Evolutionary conservation across 2,329 filamentous ascomycete genomes (phyloP).

Genomic region (Diplodia seriata): DNA sequence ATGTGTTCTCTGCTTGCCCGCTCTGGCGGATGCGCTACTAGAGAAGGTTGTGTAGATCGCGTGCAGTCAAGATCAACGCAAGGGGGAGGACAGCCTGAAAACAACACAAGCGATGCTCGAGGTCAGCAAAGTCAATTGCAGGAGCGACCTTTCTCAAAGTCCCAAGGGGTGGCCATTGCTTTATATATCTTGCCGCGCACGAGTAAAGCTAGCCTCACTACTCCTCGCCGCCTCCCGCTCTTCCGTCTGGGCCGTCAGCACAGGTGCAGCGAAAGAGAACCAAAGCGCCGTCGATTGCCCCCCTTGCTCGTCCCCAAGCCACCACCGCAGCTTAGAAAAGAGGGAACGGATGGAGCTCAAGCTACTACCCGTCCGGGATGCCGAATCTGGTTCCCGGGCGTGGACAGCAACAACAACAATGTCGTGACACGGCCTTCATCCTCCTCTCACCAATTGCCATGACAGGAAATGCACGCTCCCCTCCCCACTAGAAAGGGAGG

Average conservation of each 20-base stretch:
- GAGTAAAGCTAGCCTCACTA: neutral
- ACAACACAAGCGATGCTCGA: neutral
- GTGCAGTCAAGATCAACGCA: neutral
- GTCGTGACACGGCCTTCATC: neutral
- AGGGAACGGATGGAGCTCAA: neutral
- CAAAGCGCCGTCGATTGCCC: neutral
- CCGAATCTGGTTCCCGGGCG: constrained; percentile 12
- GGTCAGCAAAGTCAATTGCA: constrained; percentile 1
- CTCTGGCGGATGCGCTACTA: neutral
- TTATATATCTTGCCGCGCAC: neutral
- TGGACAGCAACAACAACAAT: neutral
- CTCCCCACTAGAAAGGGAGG: neutral
- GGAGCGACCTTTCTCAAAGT: neutral
- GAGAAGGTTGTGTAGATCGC: neutral
- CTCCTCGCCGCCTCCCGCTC: neutral
- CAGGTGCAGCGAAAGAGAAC: neutral
- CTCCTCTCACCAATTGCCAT: neutral
- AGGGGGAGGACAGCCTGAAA: neutral
- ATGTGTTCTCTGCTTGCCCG: neutral
- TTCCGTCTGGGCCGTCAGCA: neutral
- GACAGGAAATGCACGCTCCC: neutral
- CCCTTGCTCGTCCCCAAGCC: constrained; percentile 1
- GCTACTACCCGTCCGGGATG: constrained; percentile 11
- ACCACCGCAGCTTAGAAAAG: neutral
- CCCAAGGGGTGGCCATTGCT: neutral